phyloP scores from a whole-genome alignment of 805 yeast species.

The Yamadazyma akitaensis region DNA sequence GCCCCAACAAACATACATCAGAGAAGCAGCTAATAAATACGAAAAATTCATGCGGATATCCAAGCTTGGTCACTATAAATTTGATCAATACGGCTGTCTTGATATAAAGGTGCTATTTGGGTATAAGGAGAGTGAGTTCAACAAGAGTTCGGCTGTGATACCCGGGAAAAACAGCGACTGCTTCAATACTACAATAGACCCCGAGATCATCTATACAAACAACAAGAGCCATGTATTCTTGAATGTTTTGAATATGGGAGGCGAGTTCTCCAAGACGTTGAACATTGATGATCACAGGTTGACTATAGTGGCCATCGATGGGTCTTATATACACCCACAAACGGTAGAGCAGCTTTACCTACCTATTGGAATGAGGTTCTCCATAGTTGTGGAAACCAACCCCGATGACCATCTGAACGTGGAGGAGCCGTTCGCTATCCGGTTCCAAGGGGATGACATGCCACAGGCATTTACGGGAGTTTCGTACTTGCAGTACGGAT shows the following conservation, averaged over 20 bases:
- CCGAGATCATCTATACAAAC: conserved; percentile 20
- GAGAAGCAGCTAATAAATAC: conserved; percentile 15
- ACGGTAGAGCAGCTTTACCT: conserved; percentile 22
- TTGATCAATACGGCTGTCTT: conserved; percentile 16
- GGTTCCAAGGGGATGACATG: conserved; percentile 26
- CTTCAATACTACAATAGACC: conserved; percentile 16
- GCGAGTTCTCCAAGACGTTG: conserved; percentile 30
- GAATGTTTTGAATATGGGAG: conserved; percentile 31
- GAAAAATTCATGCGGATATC: conserved; percentile 9
- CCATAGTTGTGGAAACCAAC: conserved; percentile 24
- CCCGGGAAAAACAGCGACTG: conserved; percentile 26
- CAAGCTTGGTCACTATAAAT: conserved; percentile 13
- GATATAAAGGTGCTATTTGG: conserved; percentile 7
- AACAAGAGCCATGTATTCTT: conserved; percentile 22
- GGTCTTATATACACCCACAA: conserved; percentile 25
- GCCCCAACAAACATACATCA: conserved; percentile 11
- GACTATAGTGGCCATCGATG: conserved; percentile 30
- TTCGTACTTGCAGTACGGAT: conserved; percentile 23
- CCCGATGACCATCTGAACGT: conserved; percentile 15
- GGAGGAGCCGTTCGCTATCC: conserved; percentile 19
- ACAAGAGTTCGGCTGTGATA: conserved; percentile 13
- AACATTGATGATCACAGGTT: conserved; percentile 31
- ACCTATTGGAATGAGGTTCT: conserved; percentile 31
- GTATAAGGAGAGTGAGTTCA: conserved; percentile 1
- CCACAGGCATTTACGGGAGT: conserved; percentile 29